Evolutionary conservation across 768 basidiomycete species (phyloP).

Genomic region (Brasilioporus rufonigricans): DNA sequence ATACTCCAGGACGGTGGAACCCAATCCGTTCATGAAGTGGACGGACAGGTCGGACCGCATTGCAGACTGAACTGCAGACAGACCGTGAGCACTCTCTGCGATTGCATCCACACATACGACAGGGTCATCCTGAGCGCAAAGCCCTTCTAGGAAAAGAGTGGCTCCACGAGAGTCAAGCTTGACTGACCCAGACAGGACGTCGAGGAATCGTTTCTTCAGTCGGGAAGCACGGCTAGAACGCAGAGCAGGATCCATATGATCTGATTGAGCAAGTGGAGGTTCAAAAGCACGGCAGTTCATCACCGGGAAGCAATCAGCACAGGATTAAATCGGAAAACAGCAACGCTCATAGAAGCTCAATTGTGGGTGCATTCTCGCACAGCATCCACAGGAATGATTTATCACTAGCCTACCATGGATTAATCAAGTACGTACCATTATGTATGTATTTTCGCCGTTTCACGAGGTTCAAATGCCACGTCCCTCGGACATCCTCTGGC

Average conservation of each 20-base stretch:
- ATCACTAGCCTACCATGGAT: no score
- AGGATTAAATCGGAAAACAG: no score
- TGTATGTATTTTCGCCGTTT: no score
- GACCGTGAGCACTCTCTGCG: constrained; percentile 35
- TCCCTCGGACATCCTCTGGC: no score
- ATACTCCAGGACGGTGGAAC: constrained; percentile 36
- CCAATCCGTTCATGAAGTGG: constrained; percentile 43
- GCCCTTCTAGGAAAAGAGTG: constrained; percentile 43
- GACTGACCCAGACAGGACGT: constrained; percentile 30
- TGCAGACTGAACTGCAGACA: constrained; percentile 37
- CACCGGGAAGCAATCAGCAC: no score
- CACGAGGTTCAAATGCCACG: no score
- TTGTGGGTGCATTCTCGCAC: no score
- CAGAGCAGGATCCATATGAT: constrained; percentile 1
- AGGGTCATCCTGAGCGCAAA: constrained; percentile 42
- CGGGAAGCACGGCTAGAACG: constrained; percentile 5
- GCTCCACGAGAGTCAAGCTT: constrained; percentile 21
- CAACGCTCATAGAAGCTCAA: no score
- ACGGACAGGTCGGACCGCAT: constrained; percentile 38
- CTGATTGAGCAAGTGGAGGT: background rate
- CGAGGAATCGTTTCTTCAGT: constrained; percentile 36
- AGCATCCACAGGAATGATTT: no score
- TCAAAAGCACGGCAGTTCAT: no score
- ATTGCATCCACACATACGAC: constrained; percentile 38
- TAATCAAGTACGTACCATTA: no score